These are phyloP conservation scores for Elongisporangium anandrum DNA, from an alignment of 352 stramenopile genomes.

Conservation along the genomic window DNA sequence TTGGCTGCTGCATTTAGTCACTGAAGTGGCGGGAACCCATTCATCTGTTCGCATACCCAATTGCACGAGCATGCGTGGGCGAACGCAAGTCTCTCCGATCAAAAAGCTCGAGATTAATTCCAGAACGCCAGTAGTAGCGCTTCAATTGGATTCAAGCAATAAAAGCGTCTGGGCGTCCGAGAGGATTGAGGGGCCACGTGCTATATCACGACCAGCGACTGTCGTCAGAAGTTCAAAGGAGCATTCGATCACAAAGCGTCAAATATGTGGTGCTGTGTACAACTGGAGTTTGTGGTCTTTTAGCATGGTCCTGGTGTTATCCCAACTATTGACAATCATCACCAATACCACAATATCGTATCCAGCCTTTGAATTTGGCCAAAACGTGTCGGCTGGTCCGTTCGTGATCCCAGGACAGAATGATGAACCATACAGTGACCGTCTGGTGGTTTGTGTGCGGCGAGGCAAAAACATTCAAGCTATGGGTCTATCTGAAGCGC, in stretches of 20 bases:
- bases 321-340: constrained; percentile 24
- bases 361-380: constrained; percentile 1
- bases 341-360: constrained; percentile 12
- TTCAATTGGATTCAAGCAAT: not conserved
- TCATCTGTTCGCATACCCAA: too few species aligned
- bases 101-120: not conserved
- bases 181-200: not conserved
- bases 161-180: not conserved
- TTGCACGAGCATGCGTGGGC: not conserved
- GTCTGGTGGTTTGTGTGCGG: constrained; percentile 36
- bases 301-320: constrained; percentile 17
- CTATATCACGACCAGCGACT: too few species aligned
- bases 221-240: not conserved
- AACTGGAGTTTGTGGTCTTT: constrained; percentile 28
- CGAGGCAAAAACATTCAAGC: constrained; percentile 31
- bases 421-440: constrained; percentile 46
- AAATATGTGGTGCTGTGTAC: constrained; percentile 9
- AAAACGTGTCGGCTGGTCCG: constrained; percentile 2
- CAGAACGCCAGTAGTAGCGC: not conserved
- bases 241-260: not conserved
- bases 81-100: not conserved
- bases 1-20: too few species aligned
- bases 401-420: constrained; percentile 25
- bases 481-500: constrained; percentile 23
- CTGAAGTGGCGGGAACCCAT: too few species aligned